Evolutionary conservation across 805 yeast genomes (phyloP).

Genomic region (Saturnispora saitoi): DNA sequence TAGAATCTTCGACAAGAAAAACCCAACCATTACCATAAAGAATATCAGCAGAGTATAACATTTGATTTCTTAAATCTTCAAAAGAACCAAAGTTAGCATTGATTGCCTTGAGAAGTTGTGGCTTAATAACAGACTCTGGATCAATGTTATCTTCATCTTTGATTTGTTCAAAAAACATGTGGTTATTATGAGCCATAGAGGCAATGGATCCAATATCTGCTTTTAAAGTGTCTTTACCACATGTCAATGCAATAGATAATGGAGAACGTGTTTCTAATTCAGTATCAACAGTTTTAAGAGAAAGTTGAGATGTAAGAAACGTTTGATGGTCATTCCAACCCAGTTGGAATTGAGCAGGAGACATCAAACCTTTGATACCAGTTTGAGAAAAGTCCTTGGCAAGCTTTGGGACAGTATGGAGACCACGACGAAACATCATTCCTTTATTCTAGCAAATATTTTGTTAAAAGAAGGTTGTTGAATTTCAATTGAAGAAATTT

Average conservation of each 20-base stretch:
- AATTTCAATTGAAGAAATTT: not conserved
- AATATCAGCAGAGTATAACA: conserved; percentile 43
- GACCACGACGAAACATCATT: conserved; percentile 1
- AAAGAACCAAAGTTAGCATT: conserved; percentile 34
- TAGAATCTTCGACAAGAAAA: conserved; percentile 57
- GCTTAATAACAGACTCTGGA: conserved; percentile 19
- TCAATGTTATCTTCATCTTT: conserved; percentile 16
- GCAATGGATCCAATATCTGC: conserved; percentile 79
- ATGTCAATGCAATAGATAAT: conserved; percentile 55
- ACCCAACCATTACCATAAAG: conserved; percentile 69
- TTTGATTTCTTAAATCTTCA: conserved; percentile 42
- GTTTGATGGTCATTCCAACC: conserved; percentile 82
- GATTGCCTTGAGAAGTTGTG: conserved; percentile 27
- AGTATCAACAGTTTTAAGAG: conserved; percentile 66
- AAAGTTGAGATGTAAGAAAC: conserved; percentile 49
- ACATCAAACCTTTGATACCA: conserved; percentile 61
- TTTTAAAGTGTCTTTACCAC: conserved; percentile 57
- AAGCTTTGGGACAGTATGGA: conserved; percentile 6
- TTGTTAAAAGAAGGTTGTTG: not conserved
- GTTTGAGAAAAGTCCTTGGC: conserved; percentile 7
- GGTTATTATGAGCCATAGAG: conserved; percentile 88
- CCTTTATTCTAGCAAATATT: not conserved
- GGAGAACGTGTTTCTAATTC: conserved; percentile 71
- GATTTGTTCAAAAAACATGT: conserved; percentile 69
- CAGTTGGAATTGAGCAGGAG: conserved; percentile 54